Evolutionary conservation across 441 rosid genomes (phyloP), one percentile per base, ranked within the genome.

Genomic region (Erysimum pusillum): DNA sequence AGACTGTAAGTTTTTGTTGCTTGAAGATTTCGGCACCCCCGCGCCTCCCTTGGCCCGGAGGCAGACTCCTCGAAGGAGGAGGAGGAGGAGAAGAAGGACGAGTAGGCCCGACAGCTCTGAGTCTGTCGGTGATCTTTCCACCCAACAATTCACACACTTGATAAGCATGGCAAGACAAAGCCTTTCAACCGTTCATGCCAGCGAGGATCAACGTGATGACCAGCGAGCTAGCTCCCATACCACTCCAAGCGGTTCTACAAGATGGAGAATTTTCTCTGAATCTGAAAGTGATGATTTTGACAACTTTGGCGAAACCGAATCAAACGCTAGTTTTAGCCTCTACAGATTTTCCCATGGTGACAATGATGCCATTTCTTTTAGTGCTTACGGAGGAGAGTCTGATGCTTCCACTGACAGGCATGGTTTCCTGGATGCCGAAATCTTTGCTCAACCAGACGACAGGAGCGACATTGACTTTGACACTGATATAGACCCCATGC

Each of bases 401-500:
- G 99, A 94, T 83, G 90, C 85, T 81, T 91, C 94, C 69, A 75
- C 86, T 17, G 94, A 91, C 78, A 90, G 85, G 69, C 80, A 60
- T 63, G 85, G 85, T 66, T 78, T 86, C 58, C 69, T 86, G 22
- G 93, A 87, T 69, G 74, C 85, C 2, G 95, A 89, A 3, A 71
- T 84, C 44, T 80, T 83, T 71, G 54, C 83, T 71, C 88, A 75
- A 48, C 87, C 82, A 10, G 89, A 83, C 22, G 83, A 81, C 49
- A 83, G 76, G 74, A 89, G 90, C 69, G 86, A 87, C 74, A 31
- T 84, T 76, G 88, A 88, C 52, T 90, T 90, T 77, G 98, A 91
- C 75, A 83, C 89, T 76, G 98, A 92, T 81, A 92, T 95, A 48
- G 99, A 95, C 85, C 99, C 99, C 1, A 95, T 95, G 99, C 89